These are phyloP conservation scores for Trichoderma sp. DNA, from an alignment of 2,329 filamentous ascomycete species.

Conservation along the genomic window DNA sequence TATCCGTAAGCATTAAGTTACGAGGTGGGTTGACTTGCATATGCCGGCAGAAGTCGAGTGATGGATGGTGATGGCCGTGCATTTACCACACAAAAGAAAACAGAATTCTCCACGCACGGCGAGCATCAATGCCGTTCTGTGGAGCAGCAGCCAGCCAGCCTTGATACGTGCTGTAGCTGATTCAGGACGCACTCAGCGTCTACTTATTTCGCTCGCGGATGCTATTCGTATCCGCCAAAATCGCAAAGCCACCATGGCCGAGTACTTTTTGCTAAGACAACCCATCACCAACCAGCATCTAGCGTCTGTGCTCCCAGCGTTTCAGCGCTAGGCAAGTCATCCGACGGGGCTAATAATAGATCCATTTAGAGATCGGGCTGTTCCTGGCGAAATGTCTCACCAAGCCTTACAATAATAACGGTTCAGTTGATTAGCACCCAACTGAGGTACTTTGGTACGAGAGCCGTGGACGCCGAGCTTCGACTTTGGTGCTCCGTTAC, in stretches of 20 bases:
- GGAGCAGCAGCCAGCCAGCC: neutral
- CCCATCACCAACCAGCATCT: neutral
- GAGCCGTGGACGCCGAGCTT: neutral
- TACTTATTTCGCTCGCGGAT: neutral
- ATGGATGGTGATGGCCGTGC: neutral
- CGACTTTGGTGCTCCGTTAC: neutral
- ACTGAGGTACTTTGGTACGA: neutral
- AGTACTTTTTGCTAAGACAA: neutral
- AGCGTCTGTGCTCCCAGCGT: slow-evolving; percentile 18
- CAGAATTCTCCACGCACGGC: neutral
- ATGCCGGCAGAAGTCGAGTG: slow-evolving; percentile 10
- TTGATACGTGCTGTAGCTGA: neutral
- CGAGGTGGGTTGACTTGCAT: slow-evolving; percentile 13
- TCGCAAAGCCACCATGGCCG: neutral
- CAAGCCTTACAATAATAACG: slow-evolving; percentile 13
- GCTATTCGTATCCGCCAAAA: neutral
- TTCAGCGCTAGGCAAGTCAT: slow-evolving; percentile 18
- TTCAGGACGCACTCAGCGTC: neutral
- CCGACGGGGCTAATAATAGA: slow-evolving; percentile 15
- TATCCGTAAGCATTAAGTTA: neutral
- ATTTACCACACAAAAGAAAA: neutral
- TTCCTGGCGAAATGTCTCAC: slow-evolving; percentile 17
- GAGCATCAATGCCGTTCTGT: neutral
- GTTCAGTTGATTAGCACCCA: slow-evolving; percentile 1
- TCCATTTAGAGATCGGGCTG: slow-evolving; percentile 12